Base-by-base conservation (phyloP, 495 filamentous ascomycete genomes). In the Penicillium coprophilum region DNA sequence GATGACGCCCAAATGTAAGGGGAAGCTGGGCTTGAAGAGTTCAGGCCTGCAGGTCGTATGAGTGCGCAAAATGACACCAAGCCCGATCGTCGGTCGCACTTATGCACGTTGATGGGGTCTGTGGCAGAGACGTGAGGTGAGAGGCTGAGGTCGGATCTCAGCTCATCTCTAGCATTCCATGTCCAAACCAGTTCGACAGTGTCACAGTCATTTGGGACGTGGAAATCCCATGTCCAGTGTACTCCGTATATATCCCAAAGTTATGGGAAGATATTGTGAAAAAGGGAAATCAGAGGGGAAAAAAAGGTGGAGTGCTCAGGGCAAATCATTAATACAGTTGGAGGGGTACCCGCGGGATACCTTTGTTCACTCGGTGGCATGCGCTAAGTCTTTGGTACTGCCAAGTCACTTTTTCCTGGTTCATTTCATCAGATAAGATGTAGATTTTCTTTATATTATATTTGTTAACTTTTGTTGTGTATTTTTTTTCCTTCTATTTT, bases 71-170 rank as follows among this genome's bases (percentile, higher is more conserved):
- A 59, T 53, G 58, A 61, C 55, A 59, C 57, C 55, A 20, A 56
- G 60, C 56, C 57, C 57, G 71, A 71, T 72, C 68, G 62, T 63
- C 72, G 70, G 67, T 65, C 67, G 62, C 67, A 68, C 72, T 73
- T 69, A 72, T 76, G 71, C 71, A 71, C 53, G 66, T 56, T 62
- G 66, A 70, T 53, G 70, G 68, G 62, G 70, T 64, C 61, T 47
- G 50, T 47, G 56, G 46, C 32, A 50, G 49, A 53, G 45, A 38
- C 19, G 40, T 40, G 46, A 41, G 53, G 24, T 57, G 56, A 49
- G 56, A 71, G 57, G 49, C 53, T 53, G 49, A 54, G 57, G 53
- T 61, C 55, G 39, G 51, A 58, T 56, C 54, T 62, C 58, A 55
- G 57, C 48, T 17, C 28, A 20, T 40, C 13, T 27, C 46, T 23